Conservation (phyloP, 2,329 filamentous ascomycete species). For the Alternaria rosae region DNA sequence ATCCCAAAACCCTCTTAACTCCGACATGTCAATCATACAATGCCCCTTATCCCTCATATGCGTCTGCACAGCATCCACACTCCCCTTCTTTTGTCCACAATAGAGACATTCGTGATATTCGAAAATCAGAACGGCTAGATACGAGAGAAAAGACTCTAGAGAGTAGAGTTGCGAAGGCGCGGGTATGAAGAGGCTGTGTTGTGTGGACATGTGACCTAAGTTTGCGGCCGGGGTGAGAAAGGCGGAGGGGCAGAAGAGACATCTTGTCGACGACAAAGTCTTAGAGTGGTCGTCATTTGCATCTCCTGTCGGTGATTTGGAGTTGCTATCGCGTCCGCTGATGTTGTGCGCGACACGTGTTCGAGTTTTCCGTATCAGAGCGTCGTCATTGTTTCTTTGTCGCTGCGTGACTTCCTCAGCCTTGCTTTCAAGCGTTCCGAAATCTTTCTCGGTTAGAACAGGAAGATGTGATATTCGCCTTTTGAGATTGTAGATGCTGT, state of each 20-base stretch:
- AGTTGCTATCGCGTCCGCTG: background rate
- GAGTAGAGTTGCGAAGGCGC: background rate
- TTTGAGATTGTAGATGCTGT: constrained; percentile 4
- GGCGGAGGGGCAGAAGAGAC: constrained; percentile 5
- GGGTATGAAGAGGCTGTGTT: background rate
- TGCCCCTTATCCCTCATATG: constrained; percentile 11
- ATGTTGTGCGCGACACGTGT: too few species aligned
- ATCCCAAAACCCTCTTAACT: background rate
- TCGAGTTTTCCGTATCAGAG: background rate
- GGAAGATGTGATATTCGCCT: background rate
- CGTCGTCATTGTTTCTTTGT: background rate
- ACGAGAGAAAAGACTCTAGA: constrained; percentile 1
- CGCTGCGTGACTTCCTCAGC: background rate
- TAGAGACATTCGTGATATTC: constrained; percentile 7
- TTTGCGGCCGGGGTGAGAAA: background rate
- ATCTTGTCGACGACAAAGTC: background rate
- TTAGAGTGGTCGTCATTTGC: background rate
- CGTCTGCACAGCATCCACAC: constrained; percentile 5
- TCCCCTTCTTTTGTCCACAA: background rate
- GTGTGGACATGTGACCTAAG: constrained; percentile 7
- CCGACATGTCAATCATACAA: background rate
- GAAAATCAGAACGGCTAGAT: background rate
- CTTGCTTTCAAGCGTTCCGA: background rate
- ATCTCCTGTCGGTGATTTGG: accelerated
- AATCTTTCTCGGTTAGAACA: background rate